These are phyloP conservation scores for Hemileccinum rubropunctum DNA, from an alignment of 768 basidiomycete species.

Conservation along the genomic window DNA sequence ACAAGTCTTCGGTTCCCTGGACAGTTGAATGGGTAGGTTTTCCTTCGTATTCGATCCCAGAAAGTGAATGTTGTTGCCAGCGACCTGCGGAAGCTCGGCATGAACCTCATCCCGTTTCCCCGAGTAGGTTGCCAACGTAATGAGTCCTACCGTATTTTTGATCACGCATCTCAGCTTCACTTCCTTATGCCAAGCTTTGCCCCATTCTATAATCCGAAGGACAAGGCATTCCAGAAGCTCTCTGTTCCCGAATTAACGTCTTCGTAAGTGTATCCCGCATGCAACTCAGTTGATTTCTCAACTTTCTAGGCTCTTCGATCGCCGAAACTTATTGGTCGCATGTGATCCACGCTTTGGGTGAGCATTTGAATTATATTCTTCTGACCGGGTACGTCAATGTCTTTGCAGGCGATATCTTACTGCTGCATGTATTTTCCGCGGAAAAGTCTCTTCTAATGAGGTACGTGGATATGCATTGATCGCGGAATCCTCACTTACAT, in stretches of 20 bases:
- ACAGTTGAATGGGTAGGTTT: slow-evolving; percentile 77
- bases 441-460: slow-evolving; percentile 76
- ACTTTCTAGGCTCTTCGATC: slow-evolving; percentile 66
- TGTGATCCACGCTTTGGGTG: slow-evolving; percentile 79
- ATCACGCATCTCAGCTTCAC: slow-evolving; percentile 60
- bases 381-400: not conserved
- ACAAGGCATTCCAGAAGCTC: slow-evolving; percentile 55
- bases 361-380: not conserved
- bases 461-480: slow-evolving; percentile 40
- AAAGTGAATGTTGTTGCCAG: slow-evolving; percentile 34
- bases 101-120: slow-evolving; percentile 97
- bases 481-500: not conserved
- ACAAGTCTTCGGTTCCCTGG: slow-evolving; percentile 93
- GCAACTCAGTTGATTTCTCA: not conserved
- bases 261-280: slow-evolving; percentile 46
- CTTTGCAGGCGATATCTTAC: slow-evolving; percentile 73
- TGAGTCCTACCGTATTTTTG: not conserved
- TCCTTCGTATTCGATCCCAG: not conserved
- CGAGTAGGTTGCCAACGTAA: slow-evolving; percentile 51
- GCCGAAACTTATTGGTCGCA: slow-evolving; percentile 76
- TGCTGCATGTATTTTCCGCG: slow-evolving; percentile 85
- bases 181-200: slow-evolving; percentile 97
- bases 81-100: slow-evolving; percentile 84
- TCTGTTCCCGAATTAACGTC: slow-evolving; percentile 70
- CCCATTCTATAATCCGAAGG: slow-evolving; percentile 73